These are phyloP conservation scores for Penicillium glabrum DNA, from an alignment of 2,329 filamentous ascomycete genomes.

Conservation along the genomic window DNA sequence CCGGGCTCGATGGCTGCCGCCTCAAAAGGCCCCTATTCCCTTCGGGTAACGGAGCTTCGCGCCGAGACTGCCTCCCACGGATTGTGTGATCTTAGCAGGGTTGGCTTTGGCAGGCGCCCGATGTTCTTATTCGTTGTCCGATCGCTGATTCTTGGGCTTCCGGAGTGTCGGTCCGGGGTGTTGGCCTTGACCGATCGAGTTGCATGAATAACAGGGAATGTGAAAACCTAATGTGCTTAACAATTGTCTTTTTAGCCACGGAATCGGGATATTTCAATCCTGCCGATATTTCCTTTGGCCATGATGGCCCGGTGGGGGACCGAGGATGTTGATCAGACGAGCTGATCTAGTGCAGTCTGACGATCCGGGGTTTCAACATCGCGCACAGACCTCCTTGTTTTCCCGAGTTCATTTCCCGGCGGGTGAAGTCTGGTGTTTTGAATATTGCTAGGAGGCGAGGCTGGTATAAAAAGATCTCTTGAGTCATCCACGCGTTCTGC, in stretches of 20 bases:
- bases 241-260: not conserved
- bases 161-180: not conserved
- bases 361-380: not conserved
- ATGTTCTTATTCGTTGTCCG: not conserved
- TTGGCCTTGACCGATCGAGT: constrained; percentile 3
- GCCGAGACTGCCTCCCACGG: not conserved
- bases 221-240: not conserved
- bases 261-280: not conserved
- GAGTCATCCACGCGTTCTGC: too few species aligned
- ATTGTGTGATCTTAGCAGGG: not conserved
- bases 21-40: constrained; percentile 13
- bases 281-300: not conserved
- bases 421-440: too few species aligned
- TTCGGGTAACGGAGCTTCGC: constrained; percentile 9
- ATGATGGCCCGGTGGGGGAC: not conserved
- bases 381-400: not conserved
- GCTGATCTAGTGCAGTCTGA: not conserved
- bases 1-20: not conserved
- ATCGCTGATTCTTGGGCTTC: not conserved
- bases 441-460: too few species aligned
- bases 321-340: not conserved
- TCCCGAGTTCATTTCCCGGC: not conserved
- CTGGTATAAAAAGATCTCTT: too few species aligned
- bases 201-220: not conserved
- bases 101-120: not conserved